A percentile compares a stretch with the other conserved stretches of the same genome.
Conservation (phyloP, 2,329 filamentous ascomycete genomes). For the Colletotrichum chrysophilum region DNA sequence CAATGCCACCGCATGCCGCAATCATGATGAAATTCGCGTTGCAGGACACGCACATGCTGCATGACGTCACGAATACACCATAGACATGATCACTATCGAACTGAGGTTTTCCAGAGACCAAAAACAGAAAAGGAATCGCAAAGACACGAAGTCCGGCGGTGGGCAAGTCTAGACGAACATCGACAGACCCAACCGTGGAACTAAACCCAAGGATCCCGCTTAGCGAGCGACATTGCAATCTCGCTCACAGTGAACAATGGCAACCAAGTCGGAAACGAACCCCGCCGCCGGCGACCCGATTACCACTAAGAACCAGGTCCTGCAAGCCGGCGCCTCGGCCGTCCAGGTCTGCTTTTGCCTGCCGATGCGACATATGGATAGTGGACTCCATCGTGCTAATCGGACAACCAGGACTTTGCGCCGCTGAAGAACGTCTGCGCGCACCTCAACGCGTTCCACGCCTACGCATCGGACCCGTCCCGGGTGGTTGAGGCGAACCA, state of each 20-base stretch:
- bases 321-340: slow-evolving; percentile 65
- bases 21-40: slow-evolving; percentile 7
- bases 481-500: slow-evolving; percentile 81
- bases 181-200: not conserved
- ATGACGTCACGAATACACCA: slow-evolving; percentile 8
- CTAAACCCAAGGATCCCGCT: not conserved
- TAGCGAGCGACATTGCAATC: not conserved
- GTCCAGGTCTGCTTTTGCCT: slow-evolving; percentile 51
- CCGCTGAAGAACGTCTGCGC: slow-evolving; percentile 80
- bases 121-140: not conserved
- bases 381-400: not conserved
- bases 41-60: not conserved
- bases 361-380: not conserved
- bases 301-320: slow-evolving; percentile 58
- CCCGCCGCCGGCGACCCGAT: slow-evolving; percentile 50
- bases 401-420: slow-evolving; percentile 60
- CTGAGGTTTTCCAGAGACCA: not conserved
- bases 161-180: not conserved
- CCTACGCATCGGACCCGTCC: slow-evolving; percentile 74
- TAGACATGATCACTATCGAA: not conserved
- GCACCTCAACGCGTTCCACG: slow-evolving; percentile 86
- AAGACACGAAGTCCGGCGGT: not conserved
- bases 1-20: not conserved
- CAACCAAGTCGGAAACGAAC: slow-evolving; percentile 18
- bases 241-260: slow-evolving; percentile 1